Evolutionary conservation across 768 basidiomycete genomes (phyloP).

Genomic region (Agrocybe praecox): DNA sequence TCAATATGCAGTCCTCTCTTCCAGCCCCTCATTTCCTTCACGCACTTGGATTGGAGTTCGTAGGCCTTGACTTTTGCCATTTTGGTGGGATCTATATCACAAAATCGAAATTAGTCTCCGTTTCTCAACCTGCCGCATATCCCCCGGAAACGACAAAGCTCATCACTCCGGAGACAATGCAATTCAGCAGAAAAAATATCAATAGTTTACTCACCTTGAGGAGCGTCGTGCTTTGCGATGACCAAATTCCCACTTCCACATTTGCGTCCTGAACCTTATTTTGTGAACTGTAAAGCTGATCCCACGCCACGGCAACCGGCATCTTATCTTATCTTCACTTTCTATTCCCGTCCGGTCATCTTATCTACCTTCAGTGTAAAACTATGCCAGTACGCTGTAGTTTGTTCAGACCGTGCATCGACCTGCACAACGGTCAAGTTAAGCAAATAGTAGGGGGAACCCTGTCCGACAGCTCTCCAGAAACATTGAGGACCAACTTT

Average conservation of each 20-base stretch:
- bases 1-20: constrained; percentile 11
- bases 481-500: constrained; percentile 82
- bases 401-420: constrained; percentile 92
- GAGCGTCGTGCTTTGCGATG: constrained; percentile 43
- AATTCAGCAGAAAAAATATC: constrained; percentile 13
- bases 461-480: constrained; percentile 67
- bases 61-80: constrained; percentile 97
- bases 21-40: constrained; percentile 6
- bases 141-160: background rate
- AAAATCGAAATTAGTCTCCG: constrained; percentile 7
- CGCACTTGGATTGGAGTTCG: constrained; percentile 94
- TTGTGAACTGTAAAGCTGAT: constrained; percentile 43
- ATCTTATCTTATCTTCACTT: constrained; percentile 34
- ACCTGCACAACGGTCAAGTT: constrained; percentile 93
- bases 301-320: constrained; percentile 28
- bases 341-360: background rate
- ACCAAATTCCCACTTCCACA: constrained; percentile 27
- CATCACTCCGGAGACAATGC: constrained; percentile 4
- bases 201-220: constrained; percentile 42
- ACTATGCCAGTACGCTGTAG: constrained; percentile 43
- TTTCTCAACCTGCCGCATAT: constrained; percentile 2
- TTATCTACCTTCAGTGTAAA: constrained; percentile 7
- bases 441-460: constrained; percentile 99
- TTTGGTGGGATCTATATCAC: constrained; percentile 40
- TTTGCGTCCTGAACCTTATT: constrained; percentile 47